Conservation (phyloP, 2,329 filamentous ascomycete genomes). For the Colletotrichum sp. region DNA sequence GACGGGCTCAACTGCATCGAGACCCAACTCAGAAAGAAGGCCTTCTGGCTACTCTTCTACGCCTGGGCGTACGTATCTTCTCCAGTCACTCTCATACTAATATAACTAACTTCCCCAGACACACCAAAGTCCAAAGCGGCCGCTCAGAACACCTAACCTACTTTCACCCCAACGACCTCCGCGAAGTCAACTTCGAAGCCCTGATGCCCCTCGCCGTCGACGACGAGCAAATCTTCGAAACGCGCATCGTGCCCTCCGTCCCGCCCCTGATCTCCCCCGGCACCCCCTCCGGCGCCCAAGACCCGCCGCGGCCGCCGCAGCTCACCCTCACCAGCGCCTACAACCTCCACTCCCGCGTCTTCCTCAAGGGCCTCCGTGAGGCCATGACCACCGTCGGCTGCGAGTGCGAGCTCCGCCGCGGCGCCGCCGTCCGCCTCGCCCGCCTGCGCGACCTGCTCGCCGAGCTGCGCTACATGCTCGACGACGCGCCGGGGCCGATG, state of each 20-base stretch:
- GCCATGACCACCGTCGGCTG: slow-evolving; percentile 18
- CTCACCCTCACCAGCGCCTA: slow-evolving; percentile 31
- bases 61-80: slow-evolving; percentile 24
- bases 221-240: slow-evolving; percentile 36
- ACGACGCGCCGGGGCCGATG: slow-evolving; percentile 28
- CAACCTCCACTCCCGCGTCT: slow-evolving; percentile 31
- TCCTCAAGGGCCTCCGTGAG: slow-evolving; percentile 24
- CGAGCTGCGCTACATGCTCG: slow-evolving; percentile 33
- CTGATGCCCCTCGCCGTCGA: slow-evolving; percentile 34
- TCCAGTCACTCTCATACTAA: not conserved
- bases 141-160: slow-evolving; percentile 28
- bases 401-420: slow-evolving; percentile 4
- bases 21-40: slow-evolving; percentile 39
- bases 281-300: not conserved
- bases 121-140: slow-evolving; percentile 24
- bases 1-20: slow-evolving; percentile 35
- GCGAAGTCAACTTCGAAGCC: slow-evolving; percentile 33
- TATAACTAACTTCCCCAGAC: slow-evolving; percentile 14
- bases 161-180: slow-evolving; percentile 30
- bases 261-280: not conserved
- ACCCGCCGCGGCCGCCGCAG: not conserved
- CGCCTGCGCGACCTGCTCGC: slow-evolving; percentile 30
- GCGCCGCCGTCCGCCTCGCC: slow-evolving; percentile 19
- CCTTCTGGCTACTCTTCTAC: slow-evolving; percentile 40
- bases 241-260: not conserved